phyloP scores from a whole-genome alignment of 2,329 filamentous ascomycete genomes.

The Helotiales sp. region DNA sequence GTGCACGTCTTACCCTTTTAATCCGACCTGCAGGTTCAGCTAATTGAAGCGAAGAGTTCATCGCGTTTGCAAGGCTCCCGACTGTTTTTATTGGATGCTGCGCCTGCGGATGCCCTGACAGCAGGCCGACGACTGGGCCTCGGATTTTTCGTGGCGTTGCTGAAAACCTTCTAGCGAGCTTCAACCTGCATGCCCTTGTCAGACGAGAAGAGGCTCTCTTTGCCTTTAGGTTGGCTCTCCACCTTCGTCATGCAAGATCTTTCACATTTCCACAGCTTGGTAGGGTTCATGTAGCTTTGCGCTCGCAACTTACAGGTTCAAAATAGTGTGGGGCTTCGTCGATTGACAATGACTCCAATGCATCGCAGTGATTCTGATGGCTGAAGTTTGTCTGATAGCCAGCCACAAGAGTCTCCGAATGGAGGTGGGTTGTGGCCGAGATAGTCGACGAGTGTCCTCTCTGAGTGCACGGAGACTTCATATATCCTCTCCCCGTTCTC shows the following conservation, averaged over 20 bases:
- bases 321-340: slow-evolving; percentile 25
- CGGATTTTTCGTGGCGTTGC: slow-evolving; percentile 7
- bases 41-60: slow-evolving; percentile 14
- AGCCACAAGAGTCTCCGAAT: slow-evolving; percentile 24
- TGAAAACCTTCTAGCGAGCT: slow-evolving; percentile 18
- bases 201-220: slow-evolving; percentile 20
- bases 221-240: slow-evolving; percentile 8
- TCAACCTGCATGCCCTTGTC: slow-evolving; percentile 2
- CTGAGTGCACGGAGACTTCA: slow-evolving; percentile 27
- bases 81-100: slow-evolving; percentile 5
- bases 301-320: slow-evolving; percentile 25
- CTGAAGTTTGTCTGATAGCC: slow-evolving; percentile 28
- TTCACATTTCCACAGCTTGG: slow-evolving; percentile 27
- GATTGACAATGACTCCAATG: slow-evolving; percentile 16
- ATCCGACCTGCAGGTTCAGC: slow-evolving; percentile 13
- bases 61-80: not conserved
- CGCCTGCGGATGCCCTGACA: not conserved
- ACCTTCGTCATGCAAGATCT: slow-evolving; percentile 22
- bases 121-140: not conserved
- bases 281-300: slow-evolving; percentile 33
- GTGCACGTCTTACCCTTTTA: slow-evolving; percentile 1
- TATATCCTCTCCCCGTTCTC: slow-evolving; percentile 22
- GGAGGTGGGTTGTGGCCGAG: slow-evolving; percentile 8
- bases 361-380: slow-evolving; percentile 18
- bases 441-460: slow-evolving; percentile 9